Base-by-base conservation (phyloP, 2,329 filamentous ascomycete genomes). In the Gyromitra esculenta region DNA sequence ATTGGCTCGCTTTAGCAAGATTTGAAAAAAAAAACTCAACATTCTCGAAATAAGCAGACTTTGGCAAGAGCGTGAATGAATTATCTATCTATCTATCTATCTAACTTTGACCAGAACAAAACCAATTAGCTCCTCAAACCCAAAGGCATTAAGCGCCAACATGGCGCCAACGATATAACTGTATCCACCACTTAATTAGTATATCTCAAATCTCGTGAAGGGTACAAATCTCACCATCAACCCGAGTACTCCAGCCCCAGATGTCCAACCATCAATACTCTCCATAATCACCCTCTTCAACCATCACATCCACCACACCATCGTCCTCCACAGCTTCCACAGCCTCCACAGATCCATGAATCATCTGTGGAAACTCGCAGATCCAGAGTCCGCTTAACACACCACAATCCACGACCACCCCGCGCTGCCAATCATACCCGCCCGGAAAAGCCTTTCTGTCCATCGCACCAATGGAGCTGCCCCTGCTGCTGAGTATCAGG, bases 251-350 rank as follows among this genome's bases (percentile, higher is more conserved):
- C 41, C 13, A 15, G 25, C 54, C 54, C 54, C 35, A 37, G 39
- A 59, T 13, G 13, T 1, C 35, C 9, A 45, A 57, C 25, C 8
- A 45, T 63, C 39, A 63, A 48, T 48, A 63, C n/a, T 13, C 41
- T 6, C 60, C 60, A 64, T 48, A 64, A 64, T 64, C 43, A 25
- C 43, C 60, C 60, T 64, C 60, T 25, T 50, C 60, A 5, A 50
- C 60, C 18, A n/a, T 4, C 18, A 64, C 43, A 9, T 52, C 41
- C 13, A 64, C 43, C 21, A n/a, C 21, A 13, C 8, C 43, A 2
- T 3, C 8, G 13, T 9, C 41, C 15, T 41, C 21, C 9, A 43
- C 3, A 4, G 37, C 18, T 18, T 31, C 43, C 21, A 5, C 8
- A 21, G 18, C 41, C 15, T 41, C 43, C 9, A 45, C 11, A 4